These are phyloP conservation scores for Cruciata laevipes DNA, from an alignment of 257 asterid genomes.

Conservation along the genomic window DNA sequence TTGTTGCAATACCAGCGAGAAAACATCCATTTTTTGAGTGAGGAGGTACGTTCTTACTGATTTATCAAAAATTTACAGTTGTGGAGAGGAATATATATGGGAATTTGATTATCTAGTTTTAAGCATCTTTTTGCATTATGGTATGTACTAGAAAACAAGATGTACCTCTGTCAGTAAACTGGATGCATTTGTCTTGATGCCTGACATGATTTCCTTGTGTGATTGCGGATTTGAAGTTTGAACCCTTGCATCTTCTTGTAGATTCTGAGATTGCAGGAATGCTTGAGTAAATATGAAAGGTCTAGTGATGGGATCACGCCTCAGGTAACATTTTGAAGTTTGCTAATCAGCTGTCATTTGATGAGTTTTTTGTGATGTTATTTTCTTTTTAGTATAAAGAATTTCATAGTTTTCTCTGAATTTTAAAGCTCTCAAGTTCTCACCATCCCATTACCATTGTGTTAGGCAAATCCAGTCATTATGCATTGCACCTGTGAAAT, in stretches of 20 bases:
- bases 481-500: neutral
- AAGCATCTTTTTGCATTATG: neutral
- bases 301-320: constrained; percentile 82
- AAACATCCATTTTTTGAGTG: constrained; percentile 93
- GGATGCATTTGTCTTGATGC: neutral
- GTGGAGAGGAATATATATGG: no score
- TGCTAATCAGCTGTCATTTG: neutral
- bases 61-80: neutral
- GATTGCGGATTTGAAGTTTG: constrained; percentile 6
- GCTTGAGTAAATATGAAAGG: constrained; percentile 87
- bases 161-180: neutral
- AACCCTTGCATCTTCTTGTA: constrained; percentile 29
- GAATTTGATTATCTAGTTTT: constrained; percentile 4
- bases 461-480: neutral
- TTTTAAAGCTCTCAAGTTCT: neutral
- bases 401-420: neutral
- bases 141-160: neutral
- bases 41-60: constrained; percentile 57
- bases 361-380: neutral
- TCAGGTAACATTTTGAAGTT: constrained; percentile 48
- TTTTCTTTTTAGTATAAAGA: neutral
- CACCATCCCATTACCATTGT: no score
- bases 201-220: neutral
- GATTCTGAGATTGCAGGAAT: constrained; percentile 92
- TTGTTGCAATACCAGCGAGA: constrained; percentile 95